phyloP scores from a whole-genome alignment of 1,139 yeast genomes.

The Magnusiomyces sp. region DNA sequence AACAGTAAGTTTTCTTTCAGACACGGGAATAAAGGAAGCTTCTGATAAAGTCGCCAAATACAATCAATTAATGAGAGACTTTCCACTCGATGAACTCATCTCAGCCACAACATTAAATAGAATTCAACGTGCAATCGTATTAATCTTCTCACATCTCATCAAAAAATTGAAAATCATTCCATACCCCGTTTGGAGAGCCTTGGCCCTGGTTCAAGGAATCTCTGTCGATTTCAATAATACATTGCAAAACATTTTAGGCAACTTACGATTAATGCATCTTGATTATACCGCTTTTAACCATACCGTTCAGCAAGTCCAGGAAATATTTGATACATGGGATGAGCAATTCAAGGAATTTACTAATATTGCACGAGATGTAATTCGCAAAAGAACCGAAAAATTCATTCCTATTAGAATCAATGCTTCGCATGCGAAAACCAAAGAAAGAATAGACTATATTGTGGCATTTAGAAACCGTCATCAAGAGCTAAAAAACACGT shows the following conservation, averaged over 20 bases:
- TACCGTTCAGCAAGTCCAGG: conserved; percentile 23
- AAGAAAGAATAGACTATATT: conserved; percentile 41
- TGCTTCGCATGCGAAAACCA: conserved; percentile 40
- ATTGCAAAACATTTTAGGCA: conserved; percentile 24
- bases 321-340: conserved; percentile 41
- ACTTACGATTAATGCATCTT: conserved; percentile 32
- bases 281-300: conserved; percentile 31
- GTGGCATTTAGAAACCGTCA: conserved; percentile 46
- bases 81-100: conserved; percentile 57
- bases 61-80: conserved; percentile 57
- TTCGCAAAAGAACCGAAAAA: conserved; percentile 67
- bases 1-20: conserved; percentile 62
- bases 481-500: conserved; percentile 38
- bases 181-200: conserved; percentile 60
- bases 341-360: conserved; percentile 47
- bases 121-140: conserved; percentile 40
- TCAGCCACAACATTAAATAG: conserved; percentile 42
- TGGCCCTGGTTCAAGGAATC: conserved; percentile 56
- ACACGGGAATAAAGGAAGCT: conserved; percentile 60
- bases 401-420: conserved; percentile 57
- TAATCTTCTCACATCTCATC: conserved; percentile 55
- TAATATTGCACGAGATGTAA: conserved; percentile 59
- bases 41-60: conserved; percentile 44
- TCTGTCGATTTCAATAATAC: conserved; percentile 38
- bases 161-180: conserved; percentile 47